phyloP scores from a whole-genome alignment of 2,329 filamentous ascomycete genomes.

The Thermothelomyces thermophilus region DNA sequence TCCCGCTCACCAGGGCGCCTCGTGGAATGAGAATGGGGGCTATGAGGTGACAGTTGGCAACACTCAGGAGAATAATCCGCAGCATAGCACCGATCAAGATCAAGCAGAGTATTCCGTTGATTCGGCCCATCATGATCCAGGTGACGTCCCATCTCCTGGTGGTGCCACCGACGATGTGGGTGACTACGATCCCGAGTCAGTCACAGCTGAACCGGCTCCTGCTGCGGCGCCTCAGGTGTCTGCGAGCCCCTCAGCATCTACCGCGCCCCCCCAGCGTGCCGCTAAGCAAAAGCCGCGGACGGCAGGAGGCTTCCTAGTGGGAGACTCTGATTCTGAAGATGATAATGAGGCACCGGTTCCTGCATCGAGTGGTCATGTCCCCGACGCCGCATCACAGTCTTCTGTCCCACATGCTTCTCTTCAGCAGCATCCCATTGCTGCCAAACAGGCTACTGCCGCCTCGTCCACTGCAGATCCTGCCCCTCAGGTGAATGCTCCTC shows the following conservation, averaged over 20 bases:
- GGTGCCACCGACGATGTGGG: slow-evolving; percentile 44
- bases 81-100: slow-evolving; percentile 49
- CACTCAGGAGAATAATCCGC: slow-evolving; percentile 44
- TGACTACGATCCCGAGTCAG: slow-evolving; percentile 54
- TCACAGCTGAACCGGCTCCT: slow-evolving; percentile 34
- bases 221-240: slow-evolving; percentile 25
- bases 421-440: slow-evolving; percentile 24
- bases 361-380: slow-evolving; percentile 22
- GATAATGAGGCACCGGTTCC: slow-evolving; percentile 32
- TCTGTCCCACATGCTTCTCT: slow-evolving; percentile 16
- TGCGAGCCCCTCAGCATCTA: slow-evolving; percentile 27
- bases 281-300: slow-evolving; percentile 57
- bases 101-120: slow-evolving; percentile 40
- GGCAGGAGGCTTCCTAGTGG: slow-evolving; percentile 53
- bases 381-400: slow-evolving; percentile 11
- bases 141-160: slow-evolving; percentile 42
- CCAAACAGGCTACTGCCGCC: slow-evolving; percentile 27
- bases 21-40: slow-evolving; percentile 48
- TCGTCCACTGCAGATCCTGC: slow-evolving; percentile 31
- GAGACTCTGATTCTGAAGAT: slow-evolving; percentile 55
- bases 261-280: slow-evolving; percentile 33
- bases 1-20: slow-evolving; percentile 30
- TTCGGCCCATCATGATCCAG: slow-evolving; percentile 41
- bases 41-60: slow-evolving; percentile 50
- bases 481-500: slow-evolving; percentile 21